Percentiles rank a stretch among this genome's conserved stretches.
Conservation (phyloP, 345 rosid species). For the Acer saccharum region DNA sequence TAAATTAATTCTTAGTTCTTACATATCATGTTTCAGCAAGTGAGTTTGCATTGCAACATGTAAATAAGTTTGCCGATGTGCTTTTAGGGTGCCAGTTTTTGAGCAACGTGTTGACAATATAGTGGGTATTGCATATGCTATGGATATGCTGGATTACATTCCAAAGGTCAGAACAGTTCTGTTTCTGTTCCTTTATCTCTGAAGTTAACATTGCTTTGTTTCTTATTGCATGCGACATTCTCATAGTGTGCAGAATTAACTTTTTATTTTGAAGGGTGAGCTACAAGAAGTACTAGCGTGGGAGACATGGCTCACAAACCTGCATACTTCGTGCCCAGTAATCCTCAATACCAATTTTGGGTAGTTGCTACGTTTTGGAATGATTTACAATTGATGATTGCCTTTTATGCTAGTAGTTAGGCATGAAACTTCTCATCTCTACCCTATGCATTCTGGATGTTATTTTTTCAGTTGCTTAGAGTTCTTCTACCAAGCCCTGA, state of each 20-base stretch:
- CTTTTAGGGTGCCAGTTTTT: constrained; percentile 92
- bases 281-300: constrained; percentile 75
- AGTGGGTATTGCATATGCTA: constrained; percentile 95
- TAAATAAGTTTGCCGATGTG: constrained; percentile 22
- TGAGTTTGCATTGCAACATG: constrained; percentile 17
- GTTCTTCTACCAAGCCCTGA: neutral
- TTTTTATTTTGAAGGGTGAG: constrained; percentile 94
- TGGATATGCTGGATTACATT: constrained; percentile 94
- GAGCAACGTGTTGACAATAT: constrained; percentile 99
- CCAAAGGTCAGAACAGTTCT: constrained; percentile 68
- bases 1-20: constrained; percentile 16
- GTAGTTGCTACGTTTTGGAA: neutral
- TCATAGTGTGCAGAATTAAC: constrained; percentile 48
- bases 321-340: constrained; percentile 97
- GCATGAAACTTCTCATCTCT: neutral
- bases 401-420: constrained; percentile 1
- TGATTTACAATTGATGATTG: neutral
- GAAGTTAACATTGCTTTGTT: constrained; percentile 22
- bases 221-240: constrained; percentile 37
- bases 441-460: neutral
- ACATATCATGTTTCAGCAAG: constrained; percentile 11
- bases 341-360: constrained; percentile 6
- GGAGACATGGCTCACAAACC: constrained; percentile 99
- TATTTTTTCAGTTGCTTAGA: neutral
- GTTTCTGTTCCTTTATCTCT: constrained; percentile 14